Percentiles rank a stretch among this genome's conserved stretches.
These are phyloP conservation scores for Salix koriyanagi DNA, from an alignment of 345 rosid species.

Conservation along the genomic window DNA sequence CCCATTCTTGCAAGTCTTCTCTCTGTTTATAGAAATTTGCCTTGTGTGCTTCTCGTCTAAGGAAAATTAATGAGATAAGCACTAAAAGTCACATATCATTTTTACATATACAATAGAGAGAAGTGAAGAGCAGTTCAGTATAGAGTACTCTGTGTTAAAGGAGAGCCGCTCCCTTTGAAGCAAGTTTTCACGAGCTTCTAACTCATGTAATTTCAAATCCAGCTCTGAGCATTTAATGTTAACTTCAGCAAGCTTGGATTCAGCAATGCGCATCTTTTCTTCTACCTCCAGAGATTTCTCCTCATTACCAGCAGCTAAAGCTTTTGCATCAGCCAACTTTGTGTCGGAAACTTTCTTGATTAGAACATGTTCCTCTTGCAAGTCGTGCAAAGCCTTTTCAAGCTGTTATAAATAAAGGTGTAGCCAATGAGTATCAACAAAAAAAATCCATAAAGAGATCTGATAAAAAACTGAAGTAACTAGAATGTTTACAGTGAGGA, in stretches of 20 bases:
- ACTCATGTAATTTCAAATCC: slow-evolving; percentile 64
- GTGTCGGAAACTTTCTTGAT: slow-evolving; percentile 56
- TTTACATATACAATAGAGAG: no score
- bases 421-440: background rate
- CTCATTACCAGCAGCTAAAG: slow-evolving; percentile 52
- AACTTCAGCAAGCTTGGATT: slow-evolving; percentile 60
- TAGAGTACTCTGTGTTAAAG: slow-evolving; percentile 57
- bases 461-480: no score
- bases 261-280: slow-evolving; percentile 47
- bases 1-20: slow-evolving; percentile 77
- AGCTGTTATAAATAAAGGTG: slow-evolving; percentile 44
- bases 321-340: slow-evolving; percentile 57
- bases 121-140: background rate
- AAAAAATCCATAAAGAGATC: no score
- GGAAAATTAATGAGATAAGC: slow-evolving; percentile 7
- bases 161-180: slow-evolving; percentile 63
- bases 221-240: slow-evolving; percentile 54
- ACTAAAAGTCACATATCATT: background rate
- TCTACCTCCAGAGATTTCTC: slow-evolving; percentile 58
- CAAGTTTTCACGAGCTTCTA: slow-evolving; percentile 61
- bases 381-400: slow-evolving; percentile 54
- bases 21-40: slow-evolving; percentile 62
- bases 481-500: no score
- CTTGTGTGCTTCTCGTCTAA: slow-evolving; percentile 75
- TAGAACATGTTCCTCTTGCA: slow-evolving; percentile 45